These are phyloP conservation scores for Lasiodiplodia gonubiensis DNA, from an alignment of 2,329 filamentous ascomycete species.

Conservation along the genomic window DNA sequence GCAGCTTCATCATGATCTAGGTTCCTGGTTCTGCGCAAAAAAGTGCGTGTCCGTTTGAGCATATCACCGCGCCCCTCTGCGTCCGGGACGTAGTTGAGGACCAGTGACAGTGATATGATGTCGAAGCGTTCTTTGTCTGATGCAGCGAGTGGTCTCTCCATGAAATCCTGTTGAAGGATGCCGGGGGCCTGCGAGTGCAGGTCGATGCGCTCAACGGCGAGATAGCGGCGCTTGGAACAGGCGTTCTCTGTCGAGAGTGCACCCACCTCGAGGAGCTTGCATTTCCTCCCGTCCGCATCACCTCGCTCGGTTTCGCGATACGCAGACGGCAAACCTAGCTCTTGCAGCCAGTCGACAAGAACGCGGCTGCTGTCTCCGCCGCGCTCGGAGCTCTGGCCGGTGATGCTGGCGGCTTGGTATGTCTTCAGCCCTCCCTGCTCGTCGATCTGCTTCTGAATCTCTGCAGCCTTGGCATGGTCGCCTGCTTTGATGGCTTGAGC, in stretches of 20 bases:
- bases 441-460: constrained; percentile 58
- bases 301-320: constrained; percentile 21
- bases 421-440: constrained; percentile 63
- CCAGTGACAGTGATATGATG: constrained; percentile 87
- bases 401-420: constrained; percentile 68
- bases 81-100: constrained; percentile 92
- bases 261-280: constrained; percentile 85
- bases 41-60: constrained; percentile 59
- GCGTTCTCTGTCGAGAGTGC: constrained; percentile 84
- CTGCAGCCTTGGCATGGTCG: constrained; percentile 47
- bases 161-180: constrained; percentile 91
- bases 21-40: constrained; percentile 36
- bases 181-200: constrained; percentile 82
- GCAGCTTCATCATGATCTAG: constrained; percentile 30
- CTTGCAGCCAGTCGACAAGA: constrained; percentile 63
- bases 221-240: constrained; percentile 71
- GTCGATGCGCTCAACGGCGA: constrained; percentile 84
- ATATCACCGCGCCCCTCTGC: constrained; percentile 78
- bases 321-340: constrained; percentile 28
- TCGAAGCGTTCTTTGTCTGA: constrained; percentile 73
- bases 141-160: constrained; percentile 78
- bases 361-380: constrained; percentile 68
- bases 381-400: constrained; percentile 64
- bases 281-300: constrained; percentile 31
- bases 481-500: constrained; percentile 56